Evolutionary conservation across 1,284 basidiomycete genomes (phyloP).

Genomic region (Flammula alnicola): DNA sequence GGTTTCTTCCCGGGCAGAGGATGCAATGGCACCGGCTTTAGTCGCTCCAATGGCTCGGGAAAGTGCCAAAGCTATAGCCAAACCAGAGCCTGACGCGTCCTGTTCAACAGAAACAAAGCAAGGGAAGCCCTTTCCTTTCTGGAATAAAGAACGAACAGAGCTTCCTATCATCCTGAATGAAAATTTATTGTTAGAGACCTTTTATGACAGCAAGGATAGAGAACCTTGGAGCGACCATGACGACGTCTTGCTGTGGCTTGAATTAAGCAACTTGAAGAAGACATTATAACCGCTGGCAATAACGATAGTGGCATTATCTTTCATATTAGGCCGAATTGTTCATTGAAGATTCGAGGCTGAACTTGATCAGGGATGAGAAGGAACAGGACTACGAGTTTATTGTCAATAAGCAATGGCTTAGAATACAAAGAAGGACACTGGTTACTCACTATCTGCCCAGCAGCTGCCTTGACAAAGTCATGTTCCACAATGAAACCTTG

Average conservation of each 20-base stretch:
- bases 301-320: slow-evolving; percentile 53
- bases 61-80: slow-evolving; percentile 54
- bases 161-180: slow-evolving; percentile 62
- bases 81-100: slow-evolving; percentile 57
- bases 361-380: slow-evolving; percentile 67
- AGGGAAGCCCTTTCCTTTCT: slow-evolving; percentile 65
- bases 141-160: slow-evolving; percentile 63
- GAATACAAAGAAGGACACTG: neutral
- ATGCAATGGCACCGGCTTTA: slow-evolving; percentile 67
- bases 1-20: slow-evolving; percentile 67
- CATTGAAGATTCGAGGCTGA: slow-evolving; percentile 64
- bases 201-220: slow-evolving; percentile 1
- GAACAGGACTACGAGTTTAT: slow-evolving; percentile 51
- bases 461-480: slow-evolving; percentile 59
- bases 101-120: slow-evolving; percentile 71
- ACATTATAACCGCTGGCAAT: slow-evolving; percentile 72
- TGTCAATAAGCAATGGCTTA: neutral
- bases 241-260: slow-evolving; percentile 58
- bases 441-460: slow-evolving; percentile 52
- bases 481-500: slow-evolving; percentile 61
- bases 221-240: slow-evolving; percentile 70
- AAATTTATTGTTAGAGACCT: neutral
- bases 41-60: slow-evolving; percentile 65
- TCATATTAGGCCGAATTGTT: slow-evolving; percentile 54
- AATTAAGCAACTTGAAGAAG: slow-evolving; percentile 64